Base-by-base conservation (phyloP, 2,329 filamentous ascomycete species). In the Aspergillus flavus region DNA sequence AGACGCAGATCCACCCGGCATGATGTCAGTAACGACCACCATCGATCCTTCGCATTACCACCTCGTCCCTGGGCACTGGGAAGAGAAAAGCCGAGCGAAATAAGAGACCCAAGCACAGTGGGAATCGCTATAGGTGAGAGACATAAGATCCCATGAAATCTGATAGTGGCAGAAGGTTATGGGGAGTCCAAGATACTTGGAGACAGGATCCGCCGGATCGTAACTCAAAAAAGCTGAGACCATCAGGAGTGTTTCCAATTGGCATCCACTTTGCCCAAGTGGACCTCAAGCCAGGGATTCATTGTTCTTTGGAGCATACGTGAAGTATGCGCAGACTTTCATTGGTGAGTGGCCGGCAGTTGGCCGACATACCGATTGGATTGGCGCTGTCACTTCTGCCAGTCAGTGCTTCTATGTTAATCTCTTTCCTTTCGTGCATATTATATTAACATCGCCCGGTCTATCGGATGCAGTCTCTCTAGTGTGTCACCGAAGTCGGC, bases 31-130 rank as follows among this genome's bases (percentile, higher is more conserved):
- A 52, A 61, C 65, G 64, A 57, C 63, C 52, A 68, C 60, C 75
- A 76, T 76, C 63, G 57, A 64, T 68, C 54, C 61, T 72, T 71
- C 61, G 70, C 68, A 73, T 73, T 68, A 71, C 68, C 60, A 43
- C 54, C 55, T 48, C 61, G 28, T 43, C 41, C 39, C 43, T 54
- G 26, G 52, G 32, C 28, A 19, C 43, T 14, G 32, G 58, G 36
- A 30, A 50, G 28, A 32, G 53, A 58, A 43, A 58, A 52, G 19
- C n/a, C n/a, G 39, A 52, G 23, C 34, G 36, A 36, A 28, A 7
- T 28, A 39, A 48, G 34, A 16, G 21, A 30, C 23, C 11, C 21
- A 26, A 55, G 3, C 52, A 26, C 19, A 19, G 30, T 19, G 14
- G 36, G 14, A 16, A 10, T n/a, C 39, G 11, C n/a, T 16, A 6